These are phyloP conservation scores for Biscogniauxia marginata DNA, from an alignment of 2,329 filamentous ascomycete species.

Conservation along the genomic window DNA sequence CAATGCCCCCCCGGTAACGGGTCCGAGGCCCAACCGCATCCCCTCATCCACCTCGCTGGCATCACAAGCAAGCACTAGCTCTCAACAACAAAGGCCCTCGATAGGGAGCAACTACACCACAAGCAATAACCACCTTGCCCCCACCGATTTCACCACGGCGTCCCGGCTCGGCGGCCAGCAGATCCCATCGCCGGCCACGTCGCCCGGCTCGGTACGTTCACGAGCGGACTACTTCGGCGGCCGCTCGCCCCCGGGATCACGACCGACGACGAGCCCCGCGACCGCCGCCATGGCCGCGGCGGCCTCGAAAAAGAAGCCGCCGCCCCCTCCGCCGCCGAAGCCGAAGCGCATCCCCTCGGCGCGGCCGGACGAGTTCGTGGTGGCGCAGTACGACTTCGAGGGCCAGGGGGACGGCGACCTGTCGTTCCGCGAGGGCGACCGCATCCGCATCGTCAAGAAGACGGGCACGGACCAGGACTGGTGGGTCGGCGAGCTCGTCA, in stretches of 20 bases:
- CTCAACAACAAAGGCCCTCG: conserved; percentile 23
- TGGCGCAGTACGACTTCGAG: conserved; percentile 72
- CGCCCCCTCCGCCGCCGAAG: conserved; percentile 71
- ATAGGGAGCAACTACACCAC: conserved; percentile 19
- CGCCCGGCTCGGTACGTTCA: conserved; percentile 28
- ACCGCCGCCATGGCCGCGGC: conserved; percentile 23
- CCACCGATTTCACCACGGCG: conserved; percentile 46
- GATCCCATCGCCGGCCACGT: conserved; percentile 26
- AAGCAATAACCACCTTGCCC: conserved; percentile 33
- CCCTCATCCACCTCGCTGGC: conserved; percentile 37
- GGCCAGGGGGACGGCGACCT: conserved; percentile 70
- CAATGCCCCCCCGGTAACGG: conserved; percentile 24
- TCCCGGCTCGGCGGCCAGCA: conserved; percentile 37
- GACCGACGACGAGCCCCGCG: conserved; percentile 26
- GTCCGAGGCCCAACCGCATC: conserved; percentile 37
- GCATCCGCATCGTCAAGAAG: conserved; percentile 74
- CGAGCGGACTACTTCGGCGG: conserved; percentile 33
- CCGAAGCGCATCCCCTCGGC: conserved; percentile 56
- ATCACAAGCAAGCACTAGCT: conserved; percentile 31
- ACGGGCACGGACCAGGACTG: conserved; percentile 80
- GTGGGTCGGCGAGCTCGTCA: conserved; percentile 83
- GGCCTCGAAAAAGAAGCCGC: conserved; percentile 68
- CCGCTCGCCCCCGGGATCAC: conserved; percentile 13
- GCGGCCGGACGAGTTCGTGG: conserved; percentile 55
- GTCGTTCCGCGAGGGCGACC: conserved; percentile 72